phyloP scores from a whole-genome alignment of 805 yeast species.

The Clavispora fructus region DNA sequence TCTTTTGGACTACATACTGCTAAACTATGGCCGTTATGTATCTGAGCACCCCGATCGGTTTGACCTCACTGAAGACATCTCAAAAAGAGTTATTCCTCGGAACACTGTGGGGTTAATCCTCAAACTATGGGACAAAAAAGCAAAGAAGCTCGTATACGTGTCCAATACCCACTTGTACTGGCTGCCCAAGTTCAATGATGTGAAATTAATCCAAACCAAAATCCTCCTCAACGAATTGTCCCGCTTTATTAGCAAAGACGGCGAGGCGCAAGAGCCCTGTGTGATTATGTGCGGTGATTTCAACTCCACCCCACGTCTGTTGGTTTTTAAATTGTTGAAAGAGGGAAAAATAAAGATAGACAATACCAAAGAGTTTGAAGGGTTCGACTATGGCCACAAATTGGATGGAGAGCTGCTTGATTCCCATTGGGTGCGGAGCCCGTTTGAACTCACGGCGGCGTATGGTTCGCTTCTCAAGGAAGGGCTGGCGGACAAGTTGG shows the following conservation, averaged over 20 bases:
- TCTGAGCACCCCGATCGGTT: constrained; percentile 20
- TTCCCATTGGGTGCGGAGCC: constrained; percentile 11
- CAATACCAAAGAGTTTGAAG: constrained; percentile 8
- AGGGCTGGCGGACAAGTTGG: constrained; percentile 5
- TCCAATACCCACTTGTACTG: constrained; percentile 62
- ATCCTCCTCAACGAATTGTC: constrained; percentile 19
- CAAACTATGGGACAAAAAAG: constrained; percentile 39
- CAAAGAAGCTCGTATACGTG: constrained; percentile 38
- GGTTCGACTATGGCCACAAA: constrained; percentile 13
- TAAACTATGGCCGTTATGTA: constrained; percentile 27
- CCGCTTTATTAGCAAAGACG: constrained; percentile 6
- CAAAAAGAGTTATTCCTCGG: constrained; percentile 34
- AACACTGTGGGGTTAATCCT: constrained; percentile 57
- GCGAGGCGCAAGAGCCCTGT: constrained; percentile 11
- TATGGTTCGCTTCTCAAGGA: constrained; percentile 15
- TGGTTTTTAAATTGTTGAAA: constrained; percentile 42
- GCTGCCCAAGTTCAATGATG: constrained; percentile 46
- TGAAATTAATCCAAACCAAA: constrained; percentile 50
- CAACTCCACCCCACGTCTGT: constrained; percentile 47
- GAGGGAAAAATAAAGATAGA: constrained; percentile 16
- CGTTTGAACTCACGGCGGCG: constrained; percentile 12
- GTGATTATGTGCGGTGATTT: constrained; percentile 52
- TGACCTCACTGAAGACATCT: constrained; percentile 29
- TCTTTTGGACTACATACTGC: constrained; percentile 22
- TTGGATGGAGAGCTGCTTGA: constrained; percentile 9